Evolutionary conservation across 495 filamentous ascomycete genomes (phyloP).

Genomic region (Pseudoneurospora amorphoporcata): DNA sequence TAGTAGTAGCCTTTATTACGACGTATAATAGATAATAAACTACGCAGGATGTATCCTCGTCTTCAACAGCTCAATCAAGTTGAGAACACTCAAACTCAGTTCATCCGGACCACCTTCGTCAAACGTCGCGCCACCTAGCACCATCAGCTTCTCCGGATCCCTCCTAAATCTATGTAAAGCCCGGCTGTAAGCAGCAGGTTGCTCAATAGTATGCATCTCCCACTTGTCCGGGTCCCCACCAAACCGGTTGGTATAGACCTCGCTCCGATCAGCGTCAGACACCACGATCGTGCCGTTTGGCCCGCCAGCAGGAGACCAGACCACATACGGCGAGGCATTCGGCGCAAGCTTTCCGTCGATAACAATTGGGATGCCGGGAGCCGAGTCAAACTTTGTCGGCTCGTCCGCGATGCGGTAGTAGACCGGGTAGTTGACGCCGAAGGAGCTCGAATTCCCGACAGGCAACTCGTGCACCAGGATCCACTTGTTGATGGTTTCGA

Average conservation of each 20-base stretch:
- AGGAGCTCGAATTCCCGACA: slow-evolving; percentile 18
- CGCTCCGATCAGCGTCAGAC: slow-evolving; percentile 35
- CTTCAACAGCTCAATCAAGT: not conserved
- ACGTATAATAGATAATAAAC: too few relatives aligned
- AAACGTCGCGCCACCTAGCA: slow-evolving; percentile 17
- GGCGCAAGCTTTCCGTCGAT: slow-evolving; percentile 41
- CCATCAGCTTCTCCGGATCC: slow-evolving; percentile 25
- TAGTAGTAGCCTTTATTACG: too few relatives aligned
- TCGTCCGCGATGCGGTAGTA: slow-evolving; percentile 41
- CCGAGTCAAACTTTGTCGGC: slow-evolving; percentile 42
- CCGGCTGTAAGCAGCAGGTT: slow-evolving; percentile 38
- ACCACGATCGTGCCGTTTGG: slow-evolving; percentile 49
- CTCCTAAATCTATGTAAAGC: slow-evolving; percentile 35
- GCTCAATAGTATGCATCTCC: slow-evolving; percentile 39
- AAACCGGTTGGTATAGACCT: slow-evolving; percentile 48
- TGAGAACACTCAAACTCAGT: not conserved
- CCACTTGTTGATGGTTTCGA: slow-evolving; percentile 19
- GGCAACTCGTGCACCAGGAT: slow-evolving; percentile 19
- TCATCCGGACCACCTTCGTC: slow-evolving; percentile 1
- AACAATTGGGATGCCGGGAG: slow-evolving; percentile 31
- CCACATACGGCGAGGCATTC: slow-evolving; percentile 43
- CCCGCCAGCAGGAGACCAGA: slow-evolving; percentile 44
- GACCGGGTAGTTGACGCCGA: slow-evolving; percentile 33
- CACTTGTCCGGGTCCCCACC: slow-evolving; percentile 46
- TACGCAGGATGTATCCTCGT: not conserved